These are phyloP conservation scores for Fagus sylvatica DNA, from an alignment of 306 rosid genomes.

Conservation along the genomic window DNA sequence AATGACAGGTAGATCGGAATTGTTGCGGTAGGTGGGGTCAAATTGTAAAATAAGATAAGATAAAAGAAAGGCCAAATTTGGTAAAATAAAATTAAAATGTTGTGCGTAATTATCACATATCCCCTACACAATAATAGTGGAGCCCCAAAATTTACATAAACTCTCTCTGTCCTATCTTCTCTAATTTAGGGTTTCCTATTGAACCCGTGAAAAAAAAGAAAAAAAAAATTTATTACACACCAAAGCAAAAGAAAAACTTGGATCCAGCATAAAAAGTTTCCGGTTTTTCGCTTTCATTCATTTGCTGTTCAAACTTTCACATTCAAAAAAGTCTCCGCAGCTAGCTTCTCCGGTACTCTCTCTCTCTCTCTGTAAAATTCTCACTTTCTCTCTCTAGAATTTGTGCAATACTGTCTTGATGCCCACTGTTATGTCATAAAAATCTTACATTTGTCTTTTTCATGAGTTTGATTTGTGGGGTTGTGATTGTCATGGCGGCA, in stretches of 20 bases:
- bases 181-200: too few species aligned
- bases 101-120: too few species aligned
- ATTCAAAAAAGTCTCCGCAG: not conserved
- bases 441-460: not conserved
- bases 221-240: not conserved
- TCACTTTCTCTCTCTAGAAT: not conserved
- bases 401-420: not conserved
- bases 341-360: not conserved
- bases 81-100: too few species aligned
- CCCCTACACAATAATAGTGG: too few species aligned
- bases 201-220: too few species aligned
- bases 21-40: too few species aligned
- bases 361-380: not conserved
- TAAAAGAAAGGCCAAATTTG: too few species aligned
- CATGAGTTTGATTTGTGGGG: not conserved
- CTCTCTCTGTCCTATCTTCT: too few species aligned
- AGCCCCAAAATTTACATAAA: too few species aligned
- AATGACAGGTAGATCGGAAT: too few species aligned
- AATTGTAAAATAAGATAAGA: too few species aligned
- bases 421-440: not conserved
- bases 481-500: not conserved
- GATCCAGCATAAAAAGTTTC: not conserved
- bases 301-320: not conserved
- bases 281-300: not conserved
- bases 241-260: not conserved